phyloP scores from a whole-genome alignment of 805 yeast species.

The Henningerozyma blattae region DNA sequence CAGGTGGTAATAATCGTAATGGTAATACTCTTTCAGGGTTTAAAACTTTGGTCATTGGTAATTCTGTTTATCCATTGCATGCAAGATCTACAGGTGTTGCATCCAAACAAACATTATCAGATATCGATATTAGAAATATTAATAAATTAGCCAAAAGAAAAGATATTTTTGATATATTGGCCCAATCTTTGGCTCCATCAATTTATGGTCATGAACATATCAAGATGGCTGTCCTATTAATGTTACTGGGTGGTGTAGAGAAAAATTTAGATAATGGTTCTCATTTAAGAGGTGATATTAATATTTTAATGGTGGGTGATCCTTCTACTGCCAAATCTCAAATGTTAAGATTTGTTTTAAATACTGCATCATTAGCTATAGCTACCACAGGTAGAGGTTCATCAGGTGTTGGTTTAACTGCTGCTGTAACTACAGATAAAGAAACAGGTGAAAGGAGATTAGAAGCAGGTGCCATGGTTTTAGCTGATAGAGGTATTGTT shows the following conservation, averaged over 20 bases:
- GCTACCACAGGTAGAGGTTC: constrained; percentile 99
- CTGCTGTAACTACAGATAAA: constrained; percentile 92
- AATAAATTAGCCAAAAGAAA: constrained; percentile 60
- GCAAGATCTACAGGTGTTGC: constrained; percentile 82
- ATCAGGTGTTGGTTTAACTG: constrained; percentile 99
- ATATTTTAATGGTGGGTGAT: constrained; percentile 93
- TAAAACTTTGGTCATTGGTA: constrained; percentile 73
- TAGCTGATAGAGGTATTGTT: constrained; percentile 94
- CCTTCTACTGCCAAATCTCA: constrained; percentile 98
- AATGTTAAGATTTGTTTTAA: constrained; percentile 83
- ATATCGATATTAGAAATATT: constrained; percentile 75
- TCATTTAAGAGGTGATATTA: constrained; percentile 96
- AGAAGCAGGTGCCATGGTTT: constrained; percentile 99
- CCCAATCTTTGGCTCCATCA: constrained; percentile 89
- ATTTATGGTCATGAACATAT: constrained; percentile 88
- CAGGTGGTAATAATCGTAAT: constrained; percentile 12
- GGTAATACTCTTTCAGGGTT: constrained; percentile 49
- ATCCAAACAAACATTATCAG: constrained; percentile 55
- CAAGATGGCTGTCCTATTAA: constrained; percentile 79
- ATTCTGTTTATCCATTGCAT: constrained; percentile 80
- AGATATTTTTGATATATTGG: constrained; percentile 63
- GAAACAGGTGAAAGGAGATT: constrained; percentile 95
- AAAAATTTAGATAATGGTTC: constrained; percentile 91
- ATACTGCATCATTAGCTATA: constrained; percentile 89
- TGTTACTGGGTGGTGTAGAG: constrained; percentile 90